A percentile compares a stretch with the other conserved stretches of the same genome.
Conservation (phyloP, 345 rosid genomes). For the Cardamine resedifolia region DNA sequence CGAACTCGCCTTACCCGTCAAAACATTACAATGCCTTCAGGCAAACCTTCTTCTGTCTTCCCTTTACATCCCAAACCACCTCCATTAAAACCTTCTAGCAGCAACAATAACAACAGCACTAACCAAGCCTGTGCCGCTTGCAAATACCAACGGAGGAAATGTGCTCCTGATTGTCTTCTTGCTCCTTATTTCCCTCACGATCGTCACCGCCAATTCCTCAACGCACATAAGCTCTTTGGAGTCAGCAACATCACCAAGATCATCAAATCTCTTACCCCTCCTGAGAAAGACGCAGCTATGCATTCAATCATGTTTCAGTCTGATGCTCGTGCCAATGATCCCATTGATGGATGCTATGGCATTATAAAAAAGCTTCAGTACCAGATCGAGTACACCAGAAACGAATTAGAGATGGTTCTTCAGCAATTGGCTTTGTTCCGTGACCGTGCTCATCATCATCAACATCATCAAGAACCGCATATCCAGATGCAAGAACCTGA, state of each 20-base stretch:
- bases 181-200: constrained; percentile 96
- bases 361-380: constrained; percentile 67
- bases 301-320: constrained; percentile 81
- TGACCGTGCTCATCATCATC: constrained; percentile 40
- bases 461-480: constrained; percentile 36
- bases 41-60: constrained; percentile 59
- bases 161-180: constrained; percentile 89
- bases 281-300: constrained; percentile 78
- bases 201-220: constrained; percentile 80
- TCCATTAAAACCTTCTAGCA: constrained; percentile 38
- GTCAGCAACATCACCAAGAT: constrained; percentile 89
- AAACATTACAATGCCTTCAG: constrained; percentile 52
- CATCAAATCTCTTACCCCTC: constrained; percentile 60
- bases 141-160: constrained; percentile 92
- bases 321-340: constrained; percentile 83
- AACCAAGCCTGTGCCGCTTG: constrained; percentile 96
- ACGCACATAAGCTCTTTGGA: constrained; percentile 91
- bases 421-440: constrained; percentile 67
- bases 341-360: constrained; percentile 75
- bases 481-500: constrained; percentile 42
- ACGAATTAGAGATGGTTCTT: constrained; percentile 74
- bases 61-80: constrained; percentile 41
- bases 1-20: constrained; percentile 31
- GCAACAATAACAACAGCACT: constrained; percentile 39
- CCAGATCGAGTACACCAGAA: constrained; percentile 62